Base-by-base conservation (phyloP, 75 land plant species). In the Selaginella tamariscina region DNA sequence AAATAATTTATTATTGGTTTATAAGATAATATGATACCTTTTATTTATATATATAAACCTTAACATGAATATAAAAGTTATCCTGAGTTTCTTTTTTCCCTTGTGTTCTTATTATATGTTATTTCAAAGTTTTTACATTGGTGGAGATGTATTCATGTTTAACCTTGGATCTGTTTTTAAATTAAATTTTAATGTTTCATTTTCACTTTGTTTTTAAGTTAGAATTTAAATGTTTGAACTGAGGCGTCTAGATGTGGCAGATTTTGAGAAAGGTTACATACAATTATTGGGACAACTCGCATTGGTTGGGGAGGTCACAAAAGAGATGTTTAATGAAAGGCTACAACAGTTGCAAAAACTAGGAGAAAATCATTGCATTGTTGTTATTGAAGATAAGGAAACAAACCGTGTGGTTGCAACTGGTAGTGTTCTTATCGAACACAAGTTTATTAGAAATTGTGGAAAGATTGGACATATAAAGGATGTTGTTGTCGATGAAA, bases 401-500 rank as follows among this genome's bases (percentile, higher is more conserved):
- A 30, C 27, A 13, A 2, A 24, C 62, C 32, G 31, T 30, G 55
- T 72, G 23, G 74, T 72, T 20, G 74, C 74, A 9, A 72, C 74
- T 21, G 74, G 69, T 31, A 55, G 60, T 31, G 24, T 72, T 31
- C 18, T 72, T 18, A 32, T 72, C 32, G 74, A 72, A 20, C 71
- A 66, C 60, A 72, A 72, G 57, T 66, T 72, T 55, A 1, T 66
- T 21, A 68, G 69, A 44, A 67, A 27, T 39, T 72, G 74, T 72
- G 74, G 74, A 30, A 72, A 72, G 70, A 69, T 56, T 2, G 86
- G 84, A 21, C 88, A 83, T 59, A 81, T 86, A 39, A 86, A 86
- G 73, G 86, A 86, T 65, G 86, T 86, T 0, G 88, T 86, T 49
- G 88, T 86, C 27, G 86, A 86, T 75, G 54, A 80, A 2, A 71